These are phyloP conservation scores for Diaporthe ampelina DNA, from an alignment of 2,329 filamentous ascomycete species.

Conservation along the genomic window DNA sequence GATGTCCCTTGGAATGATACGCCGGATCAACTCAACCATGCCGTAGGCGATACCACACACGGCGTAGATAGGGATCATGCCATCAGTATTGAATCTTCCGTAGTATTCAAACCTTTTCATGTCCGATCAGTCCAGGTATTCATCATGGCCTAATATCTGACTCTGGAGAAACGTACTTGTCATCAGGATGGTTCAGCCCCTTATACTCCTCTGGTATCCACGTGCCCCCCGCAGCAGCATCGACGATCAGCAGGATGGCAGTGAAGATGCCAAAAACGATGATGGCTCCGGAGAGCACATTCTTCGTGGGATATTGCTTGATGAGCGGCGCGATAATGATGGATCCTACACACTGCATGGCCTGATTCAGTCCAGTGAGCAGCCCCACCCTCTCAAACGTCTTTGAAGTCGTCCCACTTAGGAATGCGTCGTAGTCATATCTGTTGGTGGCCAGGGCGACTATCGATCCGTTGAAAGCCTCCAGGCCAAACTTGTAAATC, in stretches of 20 bases:
- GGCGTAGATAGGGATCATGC: constrained; percentile 63
- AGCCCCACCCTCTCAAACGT: constrained; percentile 63
- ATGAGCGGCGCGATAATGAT: constrained; percentile 65
- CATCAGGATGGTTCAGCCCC: constrained; percentile 49
- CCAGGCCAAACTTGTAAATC: constrained; percentile 66
- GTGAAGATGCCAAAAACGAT: constrained; percentile 62
- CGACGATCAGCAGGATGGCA: constrained; percentile 61
- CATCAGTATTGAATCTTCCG: constrained; percentile 62
- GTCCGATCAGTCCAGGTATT: not conserved
- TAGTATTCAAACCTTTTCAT: constrained; percentile 58
- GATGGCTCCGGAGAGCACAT: constrained; percentile 59
- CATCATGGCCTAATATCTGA: no score
- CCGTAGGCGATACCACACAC: constrained; percentile 58
- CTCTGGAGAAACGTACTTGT: constrained; percentile 30
- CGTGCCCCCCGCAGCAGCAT: constrained; percentile 61
- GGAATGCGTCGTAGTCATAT: constrained; percentile 60
- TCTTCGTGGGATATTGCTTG: constrained; percentile 61
- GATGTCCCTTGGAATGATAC: constrained; percentile 65
- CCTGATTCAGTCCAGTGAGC: constrained; percentile 63
- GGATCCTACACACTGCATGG: constrained; percentile 63
- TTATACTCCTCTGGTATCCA: constrained; percentile 52
- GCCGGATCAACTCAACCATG: constrained; percentile 66
- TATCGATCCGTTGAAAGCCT: constrained; percentile 65
- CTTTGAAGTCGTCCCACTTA: constrained; percentile 47
- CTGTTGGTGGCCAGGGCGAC: constrained; percentile 63